A percentile compares a stretch with the other conserved stretches of the same genome.
phyloP scores from a whole-genome alignment of 2,329 filamentous ascomycete genomes.

The Trichophyton rubrum region DNA sequence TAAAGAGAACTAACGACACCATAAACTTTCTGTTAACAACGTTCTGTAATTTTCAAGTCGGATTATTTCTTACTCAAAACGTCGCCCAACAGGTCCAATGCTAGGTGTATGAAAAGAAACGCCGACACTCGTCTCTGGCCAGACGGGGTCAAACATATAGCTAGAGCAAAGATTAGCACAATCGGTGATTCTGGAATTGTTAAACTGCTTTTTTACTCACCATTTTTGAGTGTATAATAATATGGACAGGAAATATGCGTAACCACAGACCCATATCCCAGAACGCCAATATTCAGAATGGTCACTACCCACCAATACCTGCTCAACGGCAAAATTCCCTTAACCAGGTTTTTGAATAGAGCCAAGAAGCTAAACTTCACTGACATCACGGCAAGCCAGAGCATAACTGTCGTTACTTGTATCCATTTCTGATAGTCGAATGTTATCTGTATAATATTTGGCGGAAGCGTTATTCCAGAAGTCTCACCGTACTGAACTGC shows the following conservation, averaged over 20 bases:
- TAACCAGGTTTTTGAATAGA: neutral
- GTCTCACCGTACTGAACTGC: neutral
- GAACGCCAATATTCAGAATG: neutral
- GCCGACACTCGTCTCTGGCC: neutral
- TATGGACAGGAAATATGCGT: neutral
- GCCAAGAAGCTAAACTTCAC: neutral
- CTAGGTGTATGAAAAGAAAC: slow-evolving; percentile 1
- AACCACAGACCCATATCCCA: neutral
- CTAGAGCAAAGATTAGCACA: neutral
- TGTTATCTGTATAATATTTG: neutral
- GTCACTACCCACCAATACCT: slow-evolving; percentile 3
- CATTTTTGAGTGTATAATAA: slow-evolving; percentile 1
- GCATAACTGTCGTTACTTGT: neutral
- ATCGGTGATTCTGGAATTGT: neutral
- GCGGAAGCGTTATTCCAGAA: neutral
- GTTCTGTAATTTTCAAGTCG: neutral
- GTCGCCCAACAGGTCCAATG: neutral
- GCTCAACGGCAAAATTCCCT: neutral
- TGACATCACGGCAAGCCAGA: neutral
- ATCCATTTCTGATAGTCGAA: slow-evolving; percentile 5
- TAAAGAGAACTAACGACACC: neutral
- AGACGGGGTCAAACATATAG: neutral
- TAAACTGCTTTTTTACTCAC: neutral
- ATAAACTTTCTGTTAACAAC: neutral
- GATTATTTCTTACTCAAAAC: neutral